Evolutionary conservation across 345 rosid genomes (phyloP).

Genomic region (Eucalyptus marginata): DNA sequence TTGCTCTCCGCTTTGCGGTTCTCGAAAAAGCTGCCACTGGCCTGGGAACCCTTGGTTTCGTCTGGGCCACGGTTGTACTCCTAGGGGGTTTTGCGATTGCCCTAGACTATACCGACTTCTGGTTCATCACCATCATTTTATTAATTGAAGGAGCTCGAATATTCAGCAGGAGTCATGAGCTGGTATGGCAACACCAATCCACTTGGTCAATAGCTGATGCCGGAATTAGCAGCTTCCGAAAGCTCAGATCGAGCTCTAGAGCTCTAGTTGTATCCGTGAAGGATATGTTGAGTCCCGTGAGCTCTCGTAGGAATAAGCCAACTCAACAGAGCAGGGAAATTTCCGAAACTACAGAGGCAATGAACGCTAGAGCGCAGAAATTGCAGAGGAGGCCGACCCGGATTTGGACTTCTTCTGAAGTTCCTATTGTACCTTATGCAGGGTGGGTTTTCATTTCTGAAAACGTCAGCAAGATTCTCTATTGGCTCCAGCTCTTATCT

Average conservation of each 20-base stretch:
- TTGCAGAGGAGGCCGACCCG: not conserved
- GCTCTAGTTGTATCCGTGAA: not conserved
- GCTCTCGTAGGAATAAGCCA: not conserved
- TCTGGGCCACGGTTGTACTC: conserved; percentile 89
- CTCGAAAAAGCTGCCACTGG: conserved; percentile 41
- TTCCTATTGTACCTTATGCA: not conserved
- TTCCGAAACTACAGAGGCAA: not conserved
- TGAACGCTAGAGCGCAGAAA: not conserved
- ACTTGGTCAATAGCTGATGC: not conserved
- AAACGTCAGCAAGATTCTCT: not conserved
- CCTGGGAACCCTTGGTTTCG: conserved; percentile 69
- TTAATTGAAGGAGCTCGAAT: not conserved
- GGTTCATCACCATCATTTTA: not conserved
- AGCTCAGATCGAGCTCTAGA: not conserved
- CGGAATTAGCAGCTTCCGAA: not conserved
- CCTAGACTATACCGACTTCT: not conserved
- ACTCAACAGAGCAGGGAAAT: not conserved
- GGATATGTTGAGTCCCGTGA: not conserved
- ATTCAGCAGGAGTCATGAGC: not conserved
- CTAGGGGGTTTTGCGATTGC: conserved; percentile 44
- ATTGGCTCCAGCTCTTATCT: not conserved
- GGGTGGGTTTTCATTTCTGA: not conserved
- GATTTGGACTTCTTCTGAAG: not conserved
- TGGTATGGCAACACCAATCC: not conserved
- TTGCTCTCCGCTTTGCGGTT: not conserved